These are phyloP conservation scores for Helenozyma baotianmanensis DNA, from an alignment of 805 yeast genomes.

Conservation along the genomic window DNA sequence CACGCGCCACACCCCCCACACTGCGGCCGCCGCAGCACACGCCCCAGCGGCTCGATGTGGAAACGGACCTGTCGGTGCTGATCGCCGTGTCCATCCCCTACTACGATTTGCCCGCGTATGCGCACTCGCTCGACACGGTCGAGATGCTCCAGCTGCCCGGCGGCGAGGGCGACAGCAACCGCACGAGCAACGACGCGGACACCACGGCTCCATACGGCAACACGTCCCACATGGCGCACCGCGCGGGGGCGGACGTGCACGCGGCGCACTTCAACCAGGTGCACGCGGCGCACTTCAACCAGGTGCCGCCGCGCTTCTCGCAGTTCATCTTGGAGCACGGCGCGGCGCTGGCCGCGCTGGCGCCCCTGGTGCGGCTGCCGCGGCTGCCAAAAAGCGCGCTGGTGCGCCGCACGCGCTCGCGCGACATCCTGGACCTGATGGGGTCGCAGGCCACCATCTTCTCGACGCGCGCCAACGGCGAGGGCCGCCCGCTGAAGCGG, in stretches of 20 bases:
- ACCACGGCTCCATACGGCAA: conserved; percentile 25
- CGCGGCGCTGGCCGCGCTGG: conserved; percentile 1
- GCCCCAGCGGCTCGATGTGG: background rate
- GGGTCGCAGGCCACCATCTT: conserved; percentile 43
- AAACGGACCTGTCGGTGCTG: conserved; percentile 10
- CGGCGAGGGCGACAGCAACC: conserved; percentile 16
- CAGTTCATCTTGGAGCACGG: conserved; percentile 36
- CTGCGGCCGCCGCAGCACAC: no score
- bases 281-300: conserved; percentile 18
- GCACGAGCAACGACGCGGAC: conserved; percentile 19
- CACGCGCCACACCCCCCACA: no score
- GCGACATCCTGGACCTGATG: conserved; percentile 34
- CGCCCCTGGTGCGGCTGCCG: no score
- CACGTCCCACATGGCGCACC: conserved; percentile 17
- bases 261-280: background rate
- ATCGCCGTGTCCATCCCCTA: conserved; percentile 5
- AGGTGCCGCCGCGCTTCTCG: conserved; percentile 38
- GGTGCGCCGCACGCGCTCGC: conserved; percentile 4
- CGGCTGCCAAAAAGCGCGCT: no score
- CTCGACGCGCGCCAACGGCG: conserved; percentile 33
- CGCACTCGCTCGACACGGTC: conserved; percentile 12
- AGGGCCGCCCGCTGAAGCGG: background rate
- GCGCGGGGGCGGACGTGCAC: no score
- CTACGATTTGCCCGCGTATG: conserved; percentile 12
- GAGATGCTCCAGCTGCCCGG: conserved; percentile 2